phyloP scores from a whole-genome alignment of 2,329 filamentous ascomycete genomes.

The Ilyonectria destructans region DNA sequence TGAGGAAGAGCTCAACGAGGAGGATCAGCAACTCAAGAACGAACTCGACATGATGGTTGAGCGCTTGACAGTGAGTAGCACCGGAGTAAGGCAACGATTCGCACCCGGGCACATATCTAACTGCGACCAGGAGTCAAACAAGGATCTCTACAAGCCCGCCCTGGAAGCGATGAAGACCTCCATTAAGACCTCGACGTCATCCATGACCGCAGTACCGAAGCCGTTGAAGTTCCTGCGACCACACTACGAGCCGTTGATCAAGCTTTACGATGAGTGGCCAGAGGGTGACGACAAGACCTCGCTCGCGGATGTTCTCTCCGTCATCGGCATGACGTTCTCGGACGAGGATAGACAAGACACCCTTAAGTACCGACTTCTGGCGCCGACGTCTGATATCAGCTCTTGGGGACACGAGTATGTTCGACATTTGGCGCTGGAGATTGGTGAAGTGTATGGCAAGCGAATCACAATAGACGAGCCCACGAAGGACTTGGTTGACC shows the following conservation, averaged over 20 bases:
- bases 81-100: background rate
- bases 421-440: constrained; percentile 93
- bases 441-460: constrained; percentile 94
- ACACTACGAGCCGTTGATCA: constrained; percentile 92
- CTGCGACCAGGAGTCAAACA: constrained; percentile 81
- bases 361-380: constrained; percentile 92
- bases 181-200: constrained; percentile 99
- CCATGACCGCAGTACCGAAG: constrained; percentile 99
- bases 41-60: constrained; percentile 99
- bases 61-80: constrained; percentile 81
- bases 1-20: constrained; percentile 93
- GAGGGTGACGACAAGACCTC: constrained; percentile 88
- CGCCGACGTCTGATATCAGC: constrained; percentile 91
- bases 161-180: constrained; percentile 97
- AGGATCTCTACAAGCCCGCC: constrained; percentile 90
- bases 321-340: constrained; percentile 98
- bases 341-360: constrained; percentile 97
- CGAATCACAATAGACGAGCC: constrained; percentile 89
- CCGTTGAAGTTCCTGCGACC: constrained; percentile 97
- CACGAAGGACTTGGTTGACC: constrained; percentile 86
- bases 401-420: constrained; percentile 99
- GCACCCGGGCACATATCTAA: constrained; percentile 35
- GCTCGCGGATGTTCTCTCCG: constrained; percentile 94
- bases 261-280: constrained; percentile 92
- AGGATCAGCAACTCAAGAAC: constrained; percentile 98